Conservation (phyloP, 2,329 filamentous ascomycete genomes). For the Fusarium sarcochroum region DNA sequence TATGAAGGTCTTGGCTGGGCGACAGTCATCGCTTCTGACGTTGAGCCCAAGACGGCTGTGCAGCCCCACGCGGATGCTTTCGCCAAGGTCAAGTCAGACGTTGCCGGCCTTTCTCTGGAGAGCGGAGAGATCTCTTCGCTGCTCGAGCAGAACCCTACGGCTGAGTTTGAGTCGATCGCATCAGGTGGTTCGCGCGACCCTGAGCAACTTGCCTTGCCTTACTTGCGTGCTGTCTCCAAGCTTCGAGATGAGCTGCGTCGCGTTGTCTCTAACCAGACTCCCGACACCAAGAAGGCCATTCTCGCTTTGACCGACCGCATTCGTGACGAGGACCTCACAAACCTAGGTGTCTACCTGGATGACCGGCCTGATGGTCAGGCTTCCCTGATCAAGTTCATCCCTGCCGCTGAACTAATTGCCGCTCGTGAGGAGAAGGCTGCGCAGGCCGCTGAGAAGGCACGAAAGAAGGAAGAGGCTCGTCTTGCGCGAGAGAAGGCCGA, state of each 20-base stretch:
- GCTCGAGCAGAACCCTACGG: constrained; percentile 59
- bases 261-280: constrained; percentile 62
- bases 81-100: constrained; percentile 61
- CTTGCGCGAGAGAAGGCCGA: constrained; percentile 65
- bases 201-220: constrained; percentile 68
- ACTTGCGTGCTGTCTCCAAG: constrained; percentile 67
- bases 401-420: constrained; percentile 69
- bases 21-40: constrained; percentile 56
- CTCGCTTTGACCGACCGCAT: constrained; percentile 84
- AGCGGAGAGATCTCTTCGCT: constrained; percentile 61
- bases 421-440: constrained; percentile 72
- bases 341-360: constrained; percentile 89
- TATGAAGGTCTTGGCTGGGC: constrained; percentile 72
- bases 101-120: constrained; percentile 63
- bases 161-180: constrained; percentile 63
- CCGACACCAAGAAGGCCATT: constrained; percentile 76
- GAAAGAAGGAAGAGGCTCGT: constrained; percentile 68
- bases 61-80: constrained; percentile 63
- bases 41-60: constrained; percentile 63
- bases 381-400: constrained; percentile 79
- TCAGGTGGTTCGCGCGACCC: constrained; percentile 64
- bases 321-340: constrained; percentile 84
- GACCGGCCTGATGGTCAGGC: constrained; percentile 77
- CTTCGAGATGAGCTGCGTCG: constrained; percentile 74
- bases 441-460: constrained; percentile 71